phyloP scores from a whole-genome alignment of 257 asterid species.

The Solanum chilense region DNA sequence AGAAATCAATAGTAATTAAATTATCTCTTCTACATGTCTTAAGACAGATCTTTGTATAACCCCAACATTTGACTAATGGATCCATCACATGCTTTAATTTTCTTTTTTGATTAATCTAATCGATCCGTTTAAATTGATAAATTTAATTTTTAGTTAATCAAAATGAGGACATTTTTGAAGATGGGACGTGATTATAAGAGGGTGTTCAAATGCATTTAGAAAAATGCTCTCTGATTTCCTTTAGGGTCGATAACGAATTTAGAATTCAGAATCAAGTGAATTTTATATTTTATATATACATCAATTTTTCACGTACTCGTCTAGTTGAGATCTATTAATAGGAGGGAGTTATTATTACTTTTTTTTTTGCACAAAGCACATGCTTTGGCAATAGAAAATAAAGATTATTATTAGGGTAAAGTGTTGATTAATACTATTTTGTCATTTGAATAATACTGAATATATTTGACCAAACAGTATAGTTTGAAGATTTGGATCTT shows the following conservation, averaged over 20 bases:
- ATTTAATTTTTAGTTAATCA: neutral
- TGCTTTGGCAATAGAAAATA: neutral
- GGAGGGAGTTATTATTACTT: neutral
- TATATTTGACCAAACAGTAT: neutral
- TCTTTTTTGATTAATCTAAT: neutral
- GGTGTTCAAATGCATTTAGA: neutral
- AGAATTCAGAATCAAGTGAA: neutral
- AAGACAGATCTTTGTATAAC: neutral
- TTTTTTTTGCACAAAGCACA: neutral
- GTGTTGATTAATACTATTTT: neutral
- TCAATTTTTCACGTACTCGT: neutral
- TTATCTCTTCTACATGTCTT: neutral
- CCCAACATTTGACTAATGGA: neutral
- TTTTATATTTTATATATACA: neutral
- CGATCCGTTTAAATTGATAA: neutral
- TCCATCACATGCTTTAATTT: neutral
- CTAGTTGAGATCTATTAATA: neutral
- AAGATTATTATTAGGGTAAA: neutral
- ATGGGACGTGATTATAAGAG: constrained; percentile 4
- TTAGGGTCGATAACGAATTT: neutral
- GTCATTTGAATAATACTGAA: neutral
- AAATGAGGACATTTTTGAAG: neutral
- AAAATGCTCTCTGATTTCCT: neutral
- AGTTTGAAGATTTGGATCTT: constrained; percentile 3
- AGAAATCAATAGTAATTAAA: neutral